These are phyloP conservation scores for Avena atlantica DNA, from an alignment of 176 grass and related monocot genomes.

Conservation along the genomic window DNA sequence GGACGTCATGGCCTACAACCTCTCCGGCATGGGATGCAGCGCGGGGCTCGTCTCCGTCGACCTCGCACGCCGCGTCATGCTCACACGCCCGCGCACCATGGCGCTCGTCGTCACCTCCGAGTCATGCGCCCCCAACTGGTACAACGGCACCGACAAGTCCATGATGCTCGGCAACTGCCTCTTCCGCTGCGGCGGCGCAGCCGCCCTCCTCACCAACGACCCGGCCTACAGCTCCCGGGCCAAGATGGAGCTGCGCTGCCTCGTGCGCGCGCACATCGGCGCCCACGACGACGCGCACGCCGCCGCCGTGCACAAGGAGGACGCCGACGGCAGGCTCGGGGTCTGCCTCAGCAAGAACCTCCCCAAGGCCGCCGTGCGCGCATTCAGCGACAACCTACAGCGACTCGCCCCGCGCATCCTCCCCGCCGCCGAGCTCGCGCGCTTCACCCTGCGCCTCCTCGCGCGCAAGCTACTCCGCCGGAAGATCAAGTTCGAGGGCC, in stretches of 20 bases:
- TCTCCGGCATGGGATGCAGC: slow-evolving; percentile 90
- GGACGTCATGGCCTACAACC: slow-evolving; percentile 70
- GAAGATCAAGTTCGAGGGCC: slow-evolving; percentile 10
- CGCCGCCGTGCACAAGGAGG: slow-evolving; percentile 73
- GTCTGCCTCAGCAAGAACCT: slow-evolving; percentile 90
- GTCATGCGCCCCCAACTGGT: slow-evolving; percentile 86
- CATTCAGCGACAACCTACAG: slow-evolving; percentile 82
- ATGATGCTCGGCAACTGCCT: slow-evolving; percentile 99
- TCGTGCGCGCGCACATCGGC: slow-evolving; percentile 68
- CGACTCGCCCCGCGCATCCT: slow-evolving; percentile 65
- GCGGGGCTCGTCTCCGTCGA: slow-evolving; percentile 67
- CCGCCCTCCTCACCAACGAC: slow-evolving; percentile 80
- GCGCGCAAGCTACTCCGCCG: slow-evolving; percentile 50
- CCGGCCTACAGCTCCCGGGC: slow-evolving; percentile 48
- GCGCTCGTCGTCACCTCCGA: slow-evolving; percentile 76
- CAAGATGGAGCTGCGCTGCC: slow-evolving; percentile 78
- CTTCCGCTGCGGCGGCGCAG: slow-evolving; percentile 83
- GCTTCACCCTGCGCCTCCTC: slow-evolving; percentile 45
- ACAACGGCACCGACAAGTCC: slow-evolving; percentile 87
- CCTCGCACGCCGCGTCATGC: slow-evolving; percentile 64
- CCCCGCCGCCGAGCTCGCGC: slow-evolving; percentile 56
- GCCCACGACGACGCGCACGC: slow-evolving; percentile 67
- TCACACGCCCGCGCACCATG: slow-evolving; percentile 35
- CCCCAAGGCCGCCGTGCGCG: slow-evolving; percentile 80
- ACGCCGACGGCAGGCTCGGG: slow-evolving; percentile 67